Conservation (phyloP, 169 alveolate species). For the Theileria parva region DNA sequence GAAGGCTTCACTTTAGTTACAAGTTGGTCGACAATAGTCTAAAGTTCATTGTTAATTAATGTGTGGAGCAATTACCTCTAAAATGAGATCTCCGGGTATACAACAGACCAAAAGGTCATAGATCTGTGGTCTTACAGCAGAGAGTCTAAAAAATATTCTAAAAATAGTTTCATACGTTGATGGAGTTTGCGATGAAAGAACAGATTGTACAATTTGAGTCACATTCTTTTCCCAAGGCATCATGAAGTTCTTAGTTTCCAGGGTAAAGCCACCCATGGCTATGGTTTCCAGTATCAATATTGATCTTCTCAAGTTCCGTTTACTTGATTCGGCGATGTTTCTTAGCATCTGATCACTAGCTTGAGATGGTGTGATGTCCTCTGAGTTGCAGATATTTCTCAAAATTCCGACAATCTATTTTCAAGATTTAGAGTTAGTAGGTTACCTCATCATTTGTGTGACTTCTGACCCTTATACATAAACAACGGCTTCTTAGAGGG, state of each 20-base stretch:
- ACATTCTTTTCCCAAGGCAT: constrained; percentile 77
- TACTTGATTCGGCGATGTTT: constrained; percentile 75
- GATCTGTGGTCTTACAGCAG: constrained; percentile 61
- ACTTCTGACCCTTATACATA: constrained; percentile 92
- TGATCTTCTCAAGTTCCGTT: constrained; percentile 87
- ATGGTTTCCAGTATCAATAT: constrained; percentile 83
- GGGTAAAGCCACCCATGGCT: constrained; percentile 66
- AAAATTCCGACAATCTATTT: constrained; percentile 69
- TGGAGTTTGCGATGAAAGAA: constrained; percentile 51
- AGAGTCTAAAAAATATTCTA: constrained; percentile 17
- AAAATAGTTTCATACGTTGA: constrained; percentile 13
- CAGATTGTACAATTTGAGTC: constrained; percentile 27
- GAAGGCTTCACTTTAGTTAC: constrained; percentile 40
- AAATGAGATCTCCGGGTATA: constrained; percentile 60
- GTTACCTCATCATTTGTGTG: constrained; percentile 83
- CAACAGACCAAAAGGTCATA: constrained; percentile 69
- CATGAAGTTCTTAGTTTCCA: constrained; percentile 49
- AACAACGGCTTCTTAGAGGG: constrained; percentile 93
- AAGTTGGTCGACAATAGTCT: constrained; percentile 45
- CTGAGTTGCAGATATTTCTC: constrained; percentile 72
- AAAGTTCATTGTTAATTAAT: not conserved
- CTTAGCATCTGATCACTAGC: constrained; percentile 74
- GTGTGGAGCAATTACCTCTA: constrained; percentile 32
- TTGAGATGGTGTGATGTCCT: constrained; percentile 64
- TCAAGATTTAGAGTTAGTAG: not conserved